These are phyloP conservation scores for Torrubiellomyces zombiae DNA, from an alignment of 2,329 filamentous ascomycete genomes.

Conservation along the genomic window DNA sequence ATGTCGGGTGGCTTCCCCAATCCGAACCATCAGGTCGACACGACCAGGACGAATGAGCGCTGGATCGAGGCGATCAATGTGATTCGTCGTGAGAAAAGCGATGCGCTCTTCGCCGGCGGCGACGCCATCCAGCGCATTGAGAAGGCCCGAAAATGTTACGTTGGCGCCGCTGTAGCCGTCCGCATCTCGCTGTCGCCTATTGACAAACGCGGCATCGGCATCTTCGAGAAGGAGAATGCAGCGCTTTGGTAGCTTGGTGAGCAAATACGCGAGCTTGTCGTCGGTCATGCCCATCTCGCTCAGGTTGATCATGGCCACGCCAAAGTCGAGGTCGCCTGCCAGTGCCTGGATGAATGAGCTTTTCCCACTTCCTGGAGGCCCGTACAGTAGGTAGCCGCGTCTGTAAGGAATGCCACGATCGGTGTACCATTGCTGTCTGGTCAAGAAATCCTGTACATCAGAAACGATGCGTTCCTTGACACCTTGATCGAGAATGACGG, in stretches of 20 bases:
- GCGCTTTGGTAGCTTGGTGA: conserved; percentile 69
- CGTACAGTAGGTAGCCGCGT: conserved; percentile 75
- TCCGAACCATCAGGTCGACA: conserved; percentile 81
- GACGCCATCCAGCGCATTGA: conserved; percentile 81
- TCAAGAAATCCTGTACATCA: conserved; percentile 71
- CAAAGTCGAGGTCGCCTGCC: conserved; percentile 82
- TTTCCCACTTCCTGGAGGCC: conserved; percentile 81
- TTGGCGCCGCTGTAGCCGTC: conserved; percentile 79
- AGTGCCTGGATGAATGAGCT: conserved; percentile 93
- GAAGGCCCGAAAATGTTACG: conserved; percentile 82
- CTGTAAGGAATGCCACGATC: conserved; percentile 91
- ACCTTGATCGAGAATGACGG: conserved; percentile 71
- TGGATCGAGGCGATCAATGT: conserved; percentile 75
- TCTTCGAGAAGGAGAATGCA: conserved; percentile 78
- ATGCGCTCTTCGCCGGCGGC: conserved; percentile 88
- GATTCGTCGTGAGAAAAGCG: conserved; percentile 87
- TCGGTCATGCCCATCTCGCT: conserved; percentile 83
- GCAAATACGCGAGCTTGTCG: conserved; percentile 68
- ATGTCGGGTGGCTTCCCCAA: conserved; percentile 73
- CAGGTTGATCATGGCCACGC: conserved; percentile 82
- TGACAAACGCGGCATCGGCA: conserved; percentile 78
- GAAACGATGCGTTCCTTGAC: conserved; percentile 66
- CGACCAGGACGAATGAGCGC: conserved; percentile 81
- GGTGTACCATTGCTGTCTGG: conserved; percentile 71
- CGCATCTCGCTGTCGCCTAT: conserved; percentile 56